These are phyloP conservation scores for Brassica napus DNA, from an alignment of 345 rosid genomes.

Conservation along the genomic window Da-Ae NC_063440.1:18223501-18224000, in stretches of 20 bases:
- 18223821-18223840: background rate
- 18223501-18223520: constrained; percentile 53
- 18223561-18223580: background rate
- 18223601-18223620: background rate
- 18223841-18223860: too few species aligned
- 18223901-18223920: constrained; percentile 87
- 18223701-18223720: constrained; percentile 69
- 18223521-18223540: constrained; percentile 78
- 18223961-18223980: constrained; percentile 55
- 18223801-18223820: constrained; percentile 60
- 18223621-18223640: background rate
- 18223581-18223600: background rate
- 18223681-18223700: background rate
- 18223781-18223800: constrained; percentile 82
- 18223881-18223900: constrained; percentile 98
- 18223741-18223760: constrained; percentile 68
- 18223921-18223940: constrained; percentile 85
- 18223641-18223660: background rate
- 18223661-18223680: background rate
- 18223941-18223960: constrained; percentile 93
- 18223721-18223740: constrained; percentile 91
- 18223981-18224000: background rate
- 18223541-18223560: constrained; percentile 71
- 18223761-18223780: constrained; percentile 91
- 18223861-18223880: constrained; percentile 44